A percentile compares a stretch with the other conserved stretches of the same genome.
These are phyloP conservation scores for Collybiopsis confluens DNA, from an alignment of 768 basidiomycete genomes.

Conservation along the genomic window DNA sequence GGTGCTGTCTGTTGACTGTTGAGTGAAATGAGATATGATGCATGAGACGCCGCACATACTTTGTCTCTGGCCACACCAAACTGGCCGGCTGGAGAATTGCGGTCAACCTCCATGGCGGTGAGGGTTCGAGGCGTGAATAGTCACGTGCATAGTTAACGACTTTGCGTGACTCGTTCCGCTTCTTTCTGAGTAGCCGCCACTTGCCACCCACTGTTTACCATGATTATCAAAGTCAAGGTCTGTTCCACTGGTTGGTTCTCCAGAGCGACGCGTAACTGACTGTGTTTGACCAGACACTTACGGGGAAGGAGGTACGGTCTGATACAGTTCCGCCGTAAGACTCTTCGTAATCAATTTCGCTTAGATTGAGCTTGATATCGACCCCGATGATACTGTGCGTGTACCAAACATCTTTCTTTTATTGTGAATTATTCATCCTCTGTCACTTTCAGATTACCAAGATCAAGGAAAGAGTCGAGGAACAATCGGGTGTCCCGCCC, in stretches of 20 bases:
- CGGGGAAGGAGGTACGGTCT: conserved; percentile 84
- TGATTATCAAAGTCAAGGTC: not conserved
- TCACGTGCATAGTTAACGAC: too few relatives aligned
- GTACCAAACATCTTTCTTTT: too few relatives aligned
- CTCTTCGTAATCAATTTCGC: conserved; percentile 7
- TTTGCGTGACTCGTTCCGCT: too few relatives aligned
- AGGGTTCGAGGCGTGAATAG: not conserved
- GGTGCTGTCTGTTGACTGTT: conserved; percentile 55
- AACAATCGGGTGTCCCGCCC: conserved; percentile 97
- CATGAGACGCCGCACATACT: not conserved
- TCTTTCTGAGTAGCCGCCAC: too few relatives aligned
- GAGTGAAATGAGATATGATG: not conserved
- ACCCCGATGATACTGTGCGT: conserved; percentile 78
- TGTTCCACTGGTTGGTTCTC: not conserved
- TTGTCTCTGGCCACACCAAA: conserved; percentile 4
- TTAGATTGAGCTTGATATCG: conserved; percentile 94
- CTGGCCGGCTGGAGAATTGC: conserved; percentile 1
- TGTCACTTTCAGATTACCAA: conserved; percentile 62
- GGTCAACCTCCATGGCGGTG: conserved; percentile 1
- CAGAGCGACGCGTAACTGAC: not conserved
- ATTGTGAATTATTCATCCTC: not conserved
- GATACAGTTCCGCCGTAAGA: not conserved
- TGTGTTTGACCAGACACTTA: conserved; percentile 64
- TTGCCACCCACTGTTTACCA: not conserved
- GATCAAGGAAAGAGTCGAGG: conserved; percentile 97